A percentile compares a stretch with the other conserved stretches of the same genome.
Conservation (phyloP, 495 filamentous ascomycete genomes). For the Choiromyces venosus region DNA sequence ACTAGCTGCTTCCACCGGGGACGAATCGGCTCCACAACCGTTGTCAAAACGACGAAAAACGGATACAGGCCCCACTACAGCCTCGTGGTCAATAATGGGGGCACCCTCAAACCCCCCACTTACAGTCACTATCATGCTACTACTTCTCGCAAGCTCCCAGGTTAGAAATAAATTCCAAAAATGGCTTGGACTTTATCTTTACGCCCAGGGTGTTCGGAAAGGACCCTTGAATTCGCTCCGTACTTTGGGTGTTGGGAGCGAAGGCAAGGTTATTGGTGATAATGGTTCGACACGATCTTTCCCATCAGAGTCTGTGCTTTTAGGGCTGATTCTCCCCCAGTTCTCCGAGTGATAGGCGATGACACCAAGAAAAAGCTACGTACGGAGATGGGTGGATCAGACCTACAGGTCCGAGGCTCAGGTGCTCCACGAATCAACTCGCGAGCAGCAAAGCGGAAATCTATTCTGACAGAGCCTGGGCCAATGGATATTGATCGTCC, state of each 20-base stretch:
- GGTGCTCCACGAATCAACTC: constrained; percentile 27
- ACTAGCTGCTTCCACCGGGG: neutral
- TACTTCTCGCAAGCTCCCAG: constrained; percentile 31
- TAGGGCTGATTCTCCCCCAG: constrained; percentile 12
- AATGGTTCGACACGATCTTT: constrained; percentile 25
- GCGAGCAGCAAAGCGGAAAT: constrained; percentile 29
- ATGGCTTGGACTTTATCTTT: constrained; percentile 32
- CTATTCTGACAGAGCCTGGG: constrained; percentile 13
- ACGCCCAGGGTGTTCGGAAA: constrained; percentile 33
- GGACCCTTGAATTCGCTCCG: constrained; percentile 33
- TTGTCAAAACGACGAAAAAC: constrained; percentile 23
- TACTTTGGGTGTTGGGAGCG: constrained; percentile 31
- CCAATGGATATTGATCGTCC: constrained; percentile 4
- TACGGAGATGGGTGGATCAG: constrained; percentile 26
- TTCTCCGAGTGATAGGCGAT: constrained; percentile 30
- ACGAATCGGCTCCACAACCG: constrained; percentile 20
- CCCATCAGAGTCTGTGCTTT: neutral
- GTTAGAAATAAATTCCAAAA: constrained; percentile 37
- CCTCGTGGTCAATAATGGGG: neutral
- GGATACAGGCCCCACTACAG: constrained; percentile 8
- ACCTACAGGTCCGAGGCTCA: constrained; percentile 31
- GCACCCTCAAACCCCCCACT: constrained; percentile 28
- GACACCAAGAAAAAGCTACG: constrained; percentile 35
- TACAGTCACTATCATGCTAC: constrained; percentile 31
- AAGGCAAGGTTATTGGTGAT: constrained; percentile 36